These are phyloP conservation scores for Cytospora mali DNA, from an alignment of 2,329 filamentous ascomycete genomes.

Conservation along the genomic window DNA sequence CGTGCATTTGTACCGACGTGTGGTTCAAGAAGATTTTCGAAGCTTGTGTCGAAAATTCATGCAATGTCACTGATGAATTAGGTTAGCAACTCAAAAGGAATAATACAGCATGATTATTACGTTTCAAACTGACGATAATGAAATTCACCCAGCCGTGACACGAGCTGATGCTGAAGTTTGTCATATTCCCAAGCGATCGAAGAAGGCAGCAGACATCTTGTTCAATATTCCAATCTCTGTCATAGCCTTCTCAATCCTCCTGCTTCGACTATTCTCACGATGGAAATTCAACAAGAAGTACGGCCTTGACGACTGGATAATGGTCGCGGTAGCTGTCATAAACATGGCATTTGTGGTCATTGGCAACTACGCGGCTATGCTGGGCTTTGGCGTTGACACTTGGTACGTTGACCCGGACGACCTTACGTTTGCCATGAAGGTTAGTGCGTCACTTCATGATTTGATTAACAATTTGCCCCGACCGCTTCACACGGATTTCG, in stretches of 20 bases:
- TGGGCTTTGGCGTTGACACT: slow-evolving; percentile 43
- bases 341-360: slow-evolving; percentile 37
- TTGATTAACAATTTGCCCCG: not conserved
- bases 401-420: slow-evolving; percentile 38
- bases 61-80: slow-evolving; percentile 34
- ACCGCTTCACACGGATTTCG: not conserved
- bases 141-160: slow-evolving; percentile 30
- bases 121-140: not conserved
- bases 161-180: slow-evolving; percentile 39
- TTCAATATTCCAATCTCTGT: slow-evolving; percentile 40
- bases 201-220: slow-evolving; percentile 36
- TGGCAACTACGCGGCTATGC: slow-evolving; percentile 36
- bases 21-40: slow-evolving; percentile 29
- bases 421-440: slow-evolving; percentile 36
- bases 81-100: slow-evolving; percentile 24
- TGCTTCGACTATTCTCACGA: slow-evolving; percentile 42
- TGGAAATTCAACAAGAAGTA: slow-evolving; percentile 37
- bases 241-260: slow-evolving; percentile 39
- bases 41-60: slow-evolving; percentile 34
- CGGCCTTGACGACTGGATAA: slow-evolving; percentile 45
- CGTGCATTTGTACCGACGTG: slow-evolving; percentile 37
- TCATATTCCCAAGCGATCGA: slow-evolving; percentile 35
- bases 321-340: slow-evolving; percentile 34
- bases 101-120: not conserved
- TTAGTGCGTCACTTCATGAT: not conserved